Evolutionary conservation across 192 early-diverging fungal species (phyloP).

Genomic region (Mortierella alpina): DNA sequence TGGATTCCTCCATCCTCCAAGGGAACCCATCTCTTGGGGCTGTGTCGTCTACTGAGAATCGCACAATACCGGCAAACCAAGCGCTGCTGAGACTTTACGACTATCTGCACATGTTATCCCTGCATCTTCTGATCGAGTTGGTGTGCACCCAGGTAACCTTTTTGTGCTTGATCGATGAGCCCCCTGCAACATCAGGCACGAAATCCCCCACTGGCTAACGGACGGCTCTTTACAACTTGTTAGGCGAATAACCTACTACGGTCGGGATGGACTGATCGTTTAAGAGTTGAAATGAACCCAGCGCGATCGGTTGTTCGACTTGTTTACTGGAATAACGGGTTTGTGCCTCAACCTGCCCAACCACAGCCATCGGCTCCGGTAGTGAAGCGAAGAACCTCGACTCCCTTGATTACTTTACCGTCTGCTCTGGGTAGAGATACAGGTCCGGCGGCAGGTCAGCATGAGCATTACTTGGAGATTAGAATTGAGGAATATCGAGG

Average conservation of each 20-base stretch:
- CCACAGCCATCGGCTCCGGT: constrained; percentile 8
- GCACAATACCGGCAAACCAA: constrained; percentile 49
- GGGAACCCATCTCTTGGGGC: not conserved
- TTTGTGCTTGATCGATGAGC: constrained; percentile 6
- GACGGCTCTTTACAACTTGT: no score
- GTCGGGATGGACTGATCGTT: constrained; percentile 58
- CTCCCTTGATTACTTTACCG: not conserved
- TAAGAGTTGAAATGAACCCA: constrained; percentile 57
- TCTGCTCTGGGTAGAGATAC: constrained; percentile 5
- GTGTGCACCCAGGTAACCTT: constrained; percentile 68
- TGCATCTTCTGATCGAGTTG: constrained; percentile 75
- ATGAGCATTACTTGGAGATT: constrained; percentile 48
- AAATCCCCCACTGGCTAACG: not conserved
- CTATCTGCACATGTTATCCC: constrained; percentile 75
- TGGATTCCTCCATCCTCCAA: constrained; percentile 35
- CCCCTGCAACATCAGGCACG: constrained; percentile 52
- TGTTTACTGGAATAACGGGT: constrained; percentile 56
- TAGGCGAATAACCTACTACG: constrained; percentile 40
- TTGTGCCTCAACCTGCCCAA: not conserved
- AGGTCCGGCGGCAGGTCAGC: constrained; percentile 1
- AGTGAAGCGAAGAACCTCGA: constrained; percentile 29
- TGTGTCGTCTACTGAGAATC: constrained; percentile 3
- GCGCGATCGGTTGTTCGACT: constrained; percentile 46
- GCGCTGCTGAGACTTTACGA: constrained; percentile 81
- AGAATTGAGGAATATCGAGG: constrained; percentile 37